Evolutionary conservation across 805 yeast genomes (phyloP), one percentile per base, ranked within the genome.

Genomic region (Starmerella floricola): DNA sequence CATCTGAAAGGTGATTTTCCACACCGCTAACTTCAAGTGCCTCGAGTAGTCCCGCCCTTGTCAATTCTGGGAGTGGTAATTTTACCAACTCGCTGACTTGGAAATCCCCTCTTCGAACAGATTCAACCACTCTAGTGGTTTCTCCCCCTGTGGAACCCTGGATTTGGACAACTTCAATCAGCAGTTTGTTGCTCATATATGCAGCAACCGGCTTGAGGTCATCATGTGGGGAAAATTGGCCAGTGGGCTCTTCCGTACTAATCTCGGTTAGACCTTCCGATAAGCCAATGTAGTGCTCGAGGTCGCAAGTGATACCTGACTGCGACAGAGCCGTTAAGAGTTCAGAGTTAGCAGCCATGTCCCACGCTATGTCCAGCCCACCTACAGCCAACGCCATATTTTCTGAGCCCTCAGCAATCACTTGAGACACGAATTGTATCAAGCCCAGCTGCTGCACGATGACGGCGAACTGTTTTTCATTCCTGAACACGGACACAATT

Each of bases 331-430:
- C 42, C 1, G 20, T 19, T 6, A 41, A 23, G 12, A 23, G n/a
- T 20, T 33, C 33, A 3, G 36, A 29, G 18, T 43, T 37, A 4
- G 27, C 10, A 8, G 44, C 35, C 15, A 53, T 36, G 20, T 50
- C 55, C 41, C 41, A 46, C 6, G 48, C 41, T 3, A 50, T 31
- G n/a, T 50, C 53, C 10, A 50, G 38, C 4, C 48, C 55, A 1
- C 53, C 52, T 1, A 46, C 42, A 0, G 36, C 35, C 6, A 50
- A 34, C 2, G 41, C 20, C 4, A 41, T 29, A 21, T 36, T 31
- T 4, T 48, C 52, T 2, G 20, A 16, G 19, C 40, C 46, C 30
- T 51, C 55, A 3, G 52, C 44, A 4, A 50, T 34, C 3, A 50
- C 44, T 18, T 38, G 41, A 12, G 42, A 41, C 1, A 42, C 42